Base-by-base conservation (phyloP, 75 land plant species). In the Ceratopteris richardii region DNA sequence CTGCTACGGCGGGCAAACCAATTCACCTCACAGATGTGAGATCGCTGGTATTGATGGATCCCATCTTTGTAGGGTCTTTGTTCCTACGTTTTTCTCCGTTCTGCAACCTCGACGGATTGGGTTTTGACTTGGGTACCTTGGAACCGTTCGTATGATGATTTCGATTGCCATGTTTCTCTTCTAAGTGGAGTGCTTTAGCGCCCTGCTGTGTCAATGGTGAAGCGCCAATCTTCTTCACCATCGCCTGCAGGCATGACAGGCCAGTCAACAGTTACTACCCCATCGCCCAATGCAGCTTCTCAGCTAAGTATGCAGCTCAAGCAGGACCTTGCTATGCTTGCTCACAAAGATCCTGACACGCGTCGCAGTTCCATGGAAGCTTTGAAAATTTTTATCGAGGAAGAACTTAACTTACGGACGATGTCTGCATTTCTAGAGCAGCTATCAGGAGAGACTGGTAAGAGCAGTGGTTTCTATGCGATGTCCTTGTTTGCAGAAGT, bases 401-500 rank as follows among this genome's bases (percentile, higher is more conserved):
- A 28, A 46, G 72, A 76, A 22, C 65, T 82, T 26, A 80, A 86
- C 39, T 54, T 67, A 16, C 71, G 70, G 60, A 57, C 76, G 12
- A 82, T 86, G 18, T 78, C 80, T 0, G 43, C 31, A 0, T 82
- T 79, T 51, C 73, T 82, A 18, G 78, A 85, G 14, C 78, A 80
- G 51, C 83, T 90, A 11, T 83, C 92, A 9, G 81, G 84, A 23
- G 81, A 75, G 29, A 26, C 28, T 9, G 79, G 75, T 1, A 60
- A 61, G 14, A 27, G 66, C n/a, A 67, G 76, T 17, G 62, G 80
- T 11, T 70, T 76, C n/a, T 70, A 72, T 64, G 78, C 87, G 20
- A 93, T 93, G 29, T 79, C 85, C 1, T 71, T 93, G 25, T 93
- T 83, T 64, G 87, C 82, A 60, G 81, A 78, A 36, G 85, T 89